Base-by-base conservation (phyloP, 331 rosid genomes). In the Cucumis variabilis region DNA sequence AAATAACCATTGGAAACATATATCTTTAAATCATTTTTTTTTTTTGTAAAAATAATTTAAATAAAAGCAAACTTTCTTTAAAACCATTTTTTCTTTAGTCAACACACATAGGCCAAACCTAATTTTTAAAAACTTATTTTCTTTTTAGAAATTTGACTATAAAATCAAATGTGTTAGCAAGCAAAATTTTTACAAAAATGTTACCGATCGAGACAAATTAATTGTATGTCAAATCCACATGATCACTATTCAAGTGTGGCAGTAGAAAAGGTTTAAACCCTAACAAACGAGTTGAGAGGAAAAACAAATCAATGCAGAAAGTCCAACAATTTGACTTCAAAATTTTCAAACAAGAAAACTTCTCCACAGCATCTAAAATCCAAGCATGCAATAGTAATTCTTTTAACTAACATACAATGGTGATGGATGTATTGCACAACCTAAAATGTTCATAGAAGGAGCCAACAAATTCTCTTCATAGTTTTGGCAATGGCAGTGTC, bases 401-500 rank as follows among this genome's bases (percentile, higher is more conserved):
- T 13, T 58, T 21, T 62, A 12, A 81, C 28, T 60, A 81, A 82
- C 71, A 82, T 60, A 82, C 72, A 82, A 82, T 82, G 85, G 84
- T 51, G 85, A 67, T 25, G 70, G 70, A 21, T 63, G 69, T 28
- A 80, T 25, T 80, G 27, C 48, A 69, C 19, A 80, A 28, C 46
- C 67, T 28, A 19, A 80, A 11, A 25, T 27, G 41, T 80, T 27
- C 85, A 28, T 80, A 50, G 14, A 53, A 79, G 48, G 41, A 79
- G 41, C 83, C 68, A 79, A 58, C 69, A 81, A 19, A 28, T 81
- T 80, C 58, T 81, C 70, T 81, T 81, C 85, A 55, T 58, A 83
- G n/a, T 23, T 23, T 44, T 63, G 62, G 58, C 25, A 60, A 23
- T 58, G 71, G 50, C 70, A 55, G 70, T 15, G 25, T 46, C 33